Evolutionary conservation across 2,329 filamentous ascomycete species (phyloP).

Genomic region (Pestalotiopsis sp.): DNA sequence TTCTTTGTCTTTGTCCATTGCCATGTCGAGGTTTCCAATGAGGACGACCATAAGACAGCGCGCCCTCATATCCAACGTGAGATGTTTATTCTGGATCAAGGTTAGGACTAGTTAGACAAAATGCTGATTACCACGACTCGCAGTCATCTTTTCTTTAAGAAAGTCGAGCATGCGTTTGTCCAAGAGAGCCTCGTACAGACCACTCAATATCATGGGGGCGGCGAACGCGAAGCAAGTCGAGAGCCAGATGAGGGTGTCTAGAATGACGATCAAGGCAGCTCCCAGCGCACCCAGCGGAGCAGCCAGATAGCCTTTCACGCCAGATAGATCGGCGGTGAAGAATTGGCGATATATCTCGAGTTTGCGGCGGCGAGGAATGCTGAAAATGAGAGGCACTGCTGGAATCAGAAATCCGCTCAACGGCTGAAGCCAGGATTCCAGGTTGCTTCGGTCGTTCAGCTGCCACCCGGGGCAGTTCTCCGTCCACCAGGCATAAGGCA

Average conservation of each 20-base stretch:
- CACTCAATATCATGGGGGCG: conserved; percentile 5
- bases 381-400: conserved; percentile 1
- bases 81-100: not conserved
- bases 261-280: not conserved
- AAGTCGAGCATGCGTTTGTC: conserved; percentile 4
- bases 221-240: conserved; percentile 9
- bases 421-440: conserved; percentile 8
- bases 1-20: not conserved
- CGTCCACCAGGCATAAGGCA: conserved; percentile 1
- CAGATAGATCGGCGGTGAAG: conserved; percentile 3
- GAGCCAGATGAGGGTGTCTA: conserved; percentile 6
- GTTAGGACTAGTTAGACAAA: not conserved
- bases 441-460: not conserved
- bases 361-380: conserved; percentile 4
- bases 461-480: conserved; percentile 2
- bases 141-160: conserved; percentile 5
- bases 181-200: not conserved
- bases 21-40: conserved; percentile 3
- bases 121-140: not conserved
- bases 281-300: conserved; percentile 1
- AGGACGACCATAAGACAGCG: conserved; percentile 4
- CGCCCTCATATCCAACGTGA: conserved; percentile 2
- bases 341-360: conserved; percentile 8
- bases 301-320: conserved; percentile 2
- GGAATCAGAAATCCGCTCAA: conserved; percentile 5